Evolutionary conservation across 192 early-diverging fungal genomes (phyloP).

Genomic region (Kappamyces sp.): DNA sequence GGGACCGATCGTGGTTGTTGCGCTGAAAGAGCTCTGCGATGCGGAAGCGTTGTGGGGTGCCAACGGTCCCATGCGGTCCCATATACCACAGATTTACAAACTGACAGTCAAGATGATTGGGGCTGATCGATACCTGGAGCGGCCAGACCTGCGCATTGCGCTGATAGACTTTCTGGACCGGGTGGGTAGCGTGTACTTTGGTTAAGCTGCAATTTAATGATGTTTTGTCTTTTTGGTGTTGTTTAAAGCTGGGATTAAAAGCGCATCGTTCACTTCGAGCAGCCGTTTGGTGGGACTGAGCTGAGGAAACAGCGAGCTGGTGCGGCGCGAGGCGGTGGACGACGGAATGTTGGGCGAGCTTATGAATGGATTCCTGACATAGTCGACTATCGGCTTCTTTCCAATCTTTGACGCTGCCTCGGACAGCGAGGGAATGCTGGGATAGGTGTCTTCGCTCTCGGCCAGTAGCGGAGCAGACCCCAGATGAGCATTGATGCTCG

Average conservation of each 20-base stretch:
- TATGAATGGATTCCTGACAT: conserved; percentile 10
- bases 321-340: not conserved
- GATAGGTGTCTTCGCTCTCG: conserved; percentile 4
- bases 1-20: conserved; percentile 48
- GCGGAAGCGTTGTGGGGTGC: conserved; percentile 40
- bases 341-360: not conserved
- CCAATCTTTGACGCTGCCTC: too few species aligned
- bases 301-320: not conserved
- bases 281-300: conserved; percentile 5
- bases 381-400: conserved; percentile 1
- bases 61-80: not conserved
- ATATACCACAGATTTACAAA: conserved; percentile 13
- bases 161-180: conserved; percentile 9
- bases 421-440: too few species aligned
- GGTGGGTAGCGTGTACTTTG: not conserved
- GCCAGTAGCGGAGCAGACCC: not conserved
- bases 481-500: not conserved
- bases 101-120: conserved; percentile 14
- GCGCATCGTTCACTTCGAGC: not conserved
- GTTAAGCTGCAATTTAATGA: not conserved
- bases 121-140: not conserved
- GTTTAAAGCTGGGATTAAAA: not conserved
- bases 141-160: conserved; percentile 2
- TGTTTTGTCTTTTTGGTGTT: conserved; percentile 7
- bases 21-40: conserved; percentile 36